Evolutionary conservation across 2,329 filamentous ascomycete genomes (phyloP).

Genomic region (Nemania serpens): DNA sequence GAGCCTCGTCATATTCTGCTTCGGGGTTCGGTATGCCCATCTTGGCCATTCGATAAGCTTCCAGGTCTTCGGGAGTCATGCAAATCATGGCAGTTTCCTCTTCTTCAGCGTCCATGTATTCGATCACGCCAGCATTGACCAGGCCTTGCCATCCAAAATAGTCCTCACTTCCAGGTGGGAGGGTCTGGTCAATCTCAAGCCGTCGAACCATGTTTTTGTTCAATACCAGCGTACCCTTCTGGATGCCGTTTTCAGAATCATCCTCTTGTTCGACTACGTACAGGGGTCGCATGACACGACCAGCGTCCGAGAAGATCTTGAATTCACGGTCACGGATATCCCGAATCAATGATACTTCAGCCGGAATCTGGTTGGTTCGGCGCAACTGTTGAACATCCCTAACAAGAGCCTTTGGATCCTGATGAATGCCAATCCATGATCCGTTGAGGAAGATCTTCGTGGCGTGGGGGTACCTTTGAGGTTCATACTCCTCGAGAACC

Average conservation of each 20-base stretch:
- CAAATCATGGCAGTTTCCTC: slow-evolving; percentile 99
- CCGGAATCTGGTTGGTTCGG: slow-evolving; percentile 80
- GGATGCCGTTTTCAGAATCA: slow-evolving; percentile 63
- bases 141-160: slow-evolving; percentile 90
- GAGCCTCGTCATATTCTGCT: slow-evolving; percentile 56
- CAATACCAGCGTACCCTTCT: slow-evolving; percentile 74
- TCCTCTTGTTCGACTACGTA: slow-evolving; percentile 93
- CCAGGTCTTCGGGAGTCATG: slow-evolving; percentile 96
- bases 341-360: slow-evolving; percentile 91
- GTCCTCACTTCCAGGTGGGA: slow-evolving; percentile 61
- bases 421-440: slow-evolving; percentile 95
- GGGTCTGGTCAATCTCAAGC: slow-evolving; percentile 73
- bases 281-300: slow-evolving; percentile 89
- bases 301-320: slow-evolving; percentile 97
- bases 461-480: slow-evolving; percentile 81
- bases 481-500: slow-evolving; percentile 92
- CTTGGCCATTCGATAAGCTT: slow-evolving; percentile 73
- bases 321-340: slow-evolving; percentile 98
- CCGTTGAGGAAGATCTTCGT: slow-evolving; percentile 99
- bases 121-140: slow-evolving; percentile 82
- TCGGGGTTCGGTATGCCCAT: slow-evolving; percentile 49
- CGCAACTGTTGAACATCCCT: slow-evolving; percentile 77
- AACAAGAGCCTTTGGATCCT: slow-evolving; percentile 85
- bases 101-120: slow-evolving; percentile 97
- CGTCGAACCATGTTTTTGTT: slow-evolving; percentile 80